phyloP scores from a whole-genome alignment of 23 red algal genomes.

The Pyropia haitanensis region DNA sequence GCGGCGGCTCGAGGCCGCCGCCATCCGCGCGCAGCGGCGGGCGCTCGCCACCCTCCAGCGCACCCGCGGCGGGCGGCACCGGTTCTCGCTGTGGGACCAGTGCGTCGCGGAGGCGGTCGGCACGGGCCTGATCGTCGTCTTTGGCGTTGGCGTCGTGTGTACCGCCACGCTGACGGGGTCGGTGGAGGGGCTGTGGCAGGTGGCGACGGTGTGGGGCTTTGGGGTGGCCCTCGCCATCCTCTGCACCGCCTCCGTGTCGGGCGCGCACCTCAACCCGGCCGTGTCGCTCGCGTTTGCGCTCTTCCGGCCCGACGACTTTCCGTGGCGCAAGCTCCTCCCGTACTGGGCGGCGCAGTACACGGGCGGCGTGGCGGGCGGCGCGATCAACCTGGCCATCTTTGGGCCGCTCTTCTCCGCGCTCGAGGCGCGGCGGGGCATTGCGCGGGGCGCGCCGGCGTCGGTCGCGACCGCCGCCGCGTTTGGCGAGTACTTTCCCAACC shows the following conservation, averaged over 20 bases:
- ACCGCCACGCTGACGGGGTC: slow-evolving; percentile 20
- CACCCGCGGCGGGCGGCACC: background rate
- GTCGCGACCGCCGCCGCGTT: slow-evolving; percentile 27
- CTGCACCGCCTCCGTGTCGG: slow-evolving; percentile 54
- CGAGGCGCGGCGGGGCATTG: slow-evolving; percentile 12
- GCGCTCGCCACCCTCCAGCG: background rate
- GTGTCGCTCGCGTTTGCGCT: slow-evolving; percentile 54
- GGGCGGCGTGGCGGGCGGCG: slow-evolving; percentile 57
- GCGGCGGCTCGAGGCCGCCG: too few species aligned
- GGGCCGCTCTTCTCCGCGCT: slow-evolving; percentile 11
- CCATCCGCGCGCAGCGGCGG: too few species aligned
- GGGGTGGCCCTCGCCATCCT: slow-evolving; percentile 72
- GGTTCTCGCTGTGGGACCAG: slow-evolving; percentile 26
- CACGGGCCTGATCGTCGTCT: slow-evolving; percentile 61
- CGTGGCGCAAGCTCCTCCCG: slow-evolving; percentile 36
- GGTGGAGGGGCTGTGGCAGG: slow-evolving; percentile 41
- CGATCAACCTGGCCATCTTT: slow-evolving; percentile 36
- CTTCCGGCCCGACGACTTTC: slow-evolving; percentile 52
- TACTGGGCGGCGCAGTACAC: slow-evolving; percentile 49
- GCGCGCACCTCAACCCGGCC: slow-evolving; percentile 73
- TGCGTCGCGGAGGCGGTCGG: slow-evolving; percentile 61
- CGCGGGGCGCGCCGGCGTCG: slow-evolving; percentile 10
- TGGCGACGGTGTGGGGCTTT: slow-evolving; percentile 71
- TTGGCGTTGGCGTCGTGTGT: slow-evolving; percentile 56
- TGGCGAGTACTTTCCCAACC: slow-evolving; percentile 63